Base-by-base conservation (phyloP, 129 eudicot species). In the Lonicera japonica region DNA sequence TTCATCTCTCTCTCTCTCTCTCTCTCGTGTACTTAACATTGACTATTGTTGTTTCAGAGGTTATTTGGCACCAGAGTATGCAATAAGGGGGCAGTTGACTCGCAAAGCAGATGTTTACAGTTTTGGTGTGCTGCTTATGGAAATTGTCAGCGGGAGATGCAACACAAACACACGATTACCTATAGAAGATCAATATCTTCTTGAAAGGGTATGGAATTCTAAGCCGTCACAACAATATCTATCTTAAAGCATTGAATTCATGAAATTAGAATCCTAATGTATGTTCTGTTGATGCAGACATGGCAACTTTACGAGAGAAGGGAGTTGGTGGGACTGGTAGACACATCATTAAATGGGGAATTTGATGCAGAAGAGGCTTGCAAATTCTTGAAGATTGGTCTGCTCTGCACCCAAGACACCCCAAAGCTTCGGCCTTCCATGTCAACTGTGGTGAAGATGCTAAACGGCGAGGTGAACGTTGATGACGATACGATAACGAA, bases 51-150 rank as follows among this genome's bases (percentile, higher is more conserved):
- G 25, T 77, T 65, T 46, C 84, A 91, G 97, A 77, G 97, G 97
- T 58, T 91, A 91, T 69, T 79, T 91, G 90, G 96, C 97, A 41
- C 97, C 97, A 12, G 97, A 91, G 55, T 91, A 91, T 74, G 97
- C 97, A 58, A 76, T 91, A 25, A 79, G 94, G 57, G 97, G 97
- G 63, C 95, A 84, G 67, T 60, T 87, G 65, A 91, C 97, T 13
- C 90, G 96, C 47, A 80, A 77, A 58, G 87, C 97, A 1, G 97
- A 91, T 80, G 73, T 87, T 52, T 91, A 91, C 83, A 87, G 97
- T 65, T 91, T 79, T 56, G 97, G 97, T 51, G 97, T 91, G 71
- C 96, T 91, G 66, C 90, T 91, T 17, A 75, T 84, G 22, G 97
- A 91, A 82, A 87, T 91, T 64, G 95, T 91, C 23, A 69, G 76